Conservation (phyloP, 2,329 filamentous ascomycete genomes). For the Colletotrichum agaves region DNA sequence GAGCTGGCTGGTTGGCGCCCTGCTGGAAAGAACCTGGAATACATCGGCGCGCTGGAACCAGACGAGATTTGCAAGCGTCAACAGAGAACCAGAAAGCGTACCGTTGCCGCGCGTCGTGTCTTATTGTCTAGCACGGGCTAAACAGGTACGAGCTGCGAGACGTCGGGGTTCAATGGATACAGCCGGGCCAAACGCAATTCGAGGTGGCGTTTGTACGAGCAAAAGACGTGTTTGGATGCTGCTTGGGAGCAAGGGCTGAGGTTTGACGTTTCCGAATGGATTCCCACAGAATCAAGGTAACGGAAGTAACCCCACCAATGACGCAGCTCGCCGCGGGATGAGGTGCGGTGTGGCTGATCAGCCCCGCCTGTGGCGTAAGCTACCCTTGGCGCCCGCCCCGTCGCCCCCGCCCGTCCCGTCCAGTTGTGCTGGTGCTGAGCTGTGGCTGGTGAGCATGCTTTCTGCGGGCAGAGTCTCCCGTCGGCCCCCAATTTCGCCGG, state of each 20-base stretch:
- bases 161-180: background rate
- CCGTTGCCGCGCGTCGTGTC: conserved; percentile 35
- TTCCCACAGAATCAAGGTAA: conserved; percentile 32
- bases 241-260: background rate
- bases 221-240: conserved; percentile 18
- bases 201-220: conserved; percentile 24
- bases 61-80: background rate
- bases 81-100: background rate
- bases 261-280: conserved; percentile 23
- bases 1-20: conserved; percentile 3
- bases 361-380: conserved; percentile 34
- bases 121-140: conserved; percentile 17
- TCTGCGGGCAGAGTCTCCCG: background rate
- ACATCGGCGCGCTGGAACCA: background rate
- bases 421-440: background rate
- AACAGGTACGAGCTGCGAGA: conserved; percentile 9
- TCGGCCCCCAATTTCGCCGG: background rate
- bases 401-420: too few relatives aligned
- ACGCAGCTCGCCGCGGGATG: conserved; percentile 35
- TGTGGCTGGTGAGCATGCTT: background rate
- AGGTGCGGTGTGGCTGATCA: background rate
- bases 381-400: conserved; percentile 5
- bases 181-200: conserved; percentile 23
- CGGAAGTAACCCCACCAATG: conserved; percentile 29
- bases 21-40: background rate